Percentiles rank a stretch among this genome's conserved stretches.
Conservation (phyloP, 2,329 filamentous ascomycete species). For the Colletotrichum karsti region DNA sequence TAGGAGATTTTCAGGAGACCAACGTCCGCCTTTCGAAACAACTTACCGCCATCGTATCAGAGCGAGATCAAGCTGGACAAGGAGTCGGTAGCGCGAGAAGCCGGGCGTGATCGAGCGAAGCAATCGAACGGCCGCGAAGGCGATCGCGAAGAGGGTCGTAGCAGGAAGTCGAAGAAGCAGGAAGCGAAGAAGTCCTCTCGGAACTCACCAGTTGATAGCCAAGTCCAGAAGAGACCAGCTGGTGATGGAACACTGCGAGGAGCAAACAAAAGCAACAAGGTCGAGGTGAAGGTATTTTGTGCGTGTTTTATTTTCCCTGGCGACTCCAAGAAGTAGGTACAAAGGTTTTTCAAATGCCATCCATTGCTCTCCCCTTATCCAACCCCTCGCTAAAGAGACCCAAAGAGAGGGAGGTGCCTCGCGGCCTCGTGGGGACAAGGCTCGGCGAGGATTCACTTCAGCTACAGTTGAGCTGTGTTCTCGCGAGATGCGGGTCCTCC, state of each 20-base stretch:
- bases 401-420: not conserved
- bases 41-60: too few species aligned
- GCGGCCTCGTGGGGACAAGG: not conserved
- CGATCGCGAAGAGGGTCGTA: not conserved
- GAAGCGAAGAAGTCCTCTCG: not conserved
- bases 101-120: too few species aligned
- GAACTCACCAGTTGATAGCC: not conserved
- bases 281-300: not conserved
- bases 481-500: not conserved
- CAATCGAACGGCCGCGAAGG: not conserved
- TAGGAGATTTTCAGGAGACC: too few species aligned
- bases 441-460: not conserved
- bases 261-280: not conserved
- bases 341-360: not conserved
- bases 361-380: not conserved
- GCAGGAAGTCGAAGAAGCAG: not conserved
- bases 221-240: not conserved
- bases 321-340: not conserved
- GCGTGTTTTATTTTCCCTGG: not conserved
- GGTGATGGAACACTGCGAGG: not conserved
- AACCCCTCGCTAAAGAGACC: not conserved
- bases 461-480: not conserved
- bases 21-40: too few species aligned
- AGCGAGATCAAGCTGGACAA: too few species aligned
- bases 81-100: too few species aligned